Percentiles rank a stretch among this genome's conserved stretches.
phyloP scores from a whole-genome alignment of 495 filamentous ascomycete genomes.

The Trichocladium antarcticum region DNA sequence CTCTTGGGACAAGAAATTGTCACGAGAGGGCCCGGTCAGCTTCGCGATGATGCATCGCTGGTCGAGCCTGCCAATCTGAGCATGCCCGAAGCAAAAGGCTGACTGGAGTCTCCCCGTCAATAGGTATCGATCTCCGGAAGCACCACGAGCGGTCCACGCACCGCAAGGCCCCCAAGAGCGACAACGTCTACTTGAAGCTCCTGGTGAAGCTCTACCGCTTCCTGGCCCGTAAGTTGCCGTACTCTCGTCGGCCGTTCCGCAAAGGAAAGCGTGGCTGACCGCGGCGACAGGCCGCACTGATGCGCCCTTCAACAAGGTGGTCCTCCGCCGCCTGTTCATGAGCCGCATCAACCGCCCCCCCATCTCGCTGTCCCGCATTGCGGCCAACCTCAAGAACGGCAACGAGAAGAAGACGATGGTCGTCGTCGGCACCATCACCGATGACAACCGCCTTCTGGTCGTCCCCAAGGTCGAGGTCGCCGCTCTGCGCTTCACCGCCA shows the following conservation, averaged over 20 bases:
- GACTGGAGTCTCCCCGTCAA: constrained; percentile 35
- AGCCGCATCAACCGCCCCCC: constrained; percentile 95
- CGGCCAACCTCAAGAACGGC: constrained; percentile 52
- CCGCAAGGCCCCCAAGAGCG: constrained; percentile 91
- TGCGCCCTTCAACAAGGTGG: constrained; percentile 89
- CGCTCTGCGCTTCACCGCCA: constrained; percentile 89
- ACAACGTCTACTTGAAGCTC: constrained; percentile 95
- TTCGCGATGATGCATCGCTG: constrained; percentile 17
- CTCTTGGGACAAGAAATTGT: not conserved
- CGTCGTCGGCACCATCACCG: constrained; percentile 84
- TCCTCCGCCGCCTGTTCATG: constrained; percentile 94
- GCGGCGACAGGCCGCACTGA: constrained; percentile 71
- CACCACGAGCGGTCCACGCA: constrained; percentile 82
- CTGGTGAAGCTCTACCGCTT: constrained; percentile 99
- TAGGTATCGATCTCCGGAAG: constrained; percentile 60
- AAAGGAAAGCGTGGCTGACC: not conserved
- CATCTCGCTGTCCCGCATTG: constrained; percentile 83
- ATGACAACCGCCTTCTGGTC: constrained; percentile 83
- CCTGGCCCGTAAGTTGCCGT: constrained; percentile 69
- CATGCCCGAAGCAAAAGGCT: constrained; percentile 44
- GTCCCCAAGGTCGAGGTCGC: constrained; percentile 87
- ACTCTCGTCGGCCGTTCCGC: not conserved
- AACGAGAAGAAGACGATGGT: constrained; percentile 85
- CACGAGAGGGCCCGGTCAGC: not conserved
- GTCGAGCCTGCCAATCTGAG: constrained; percentile 27